Evolutionary conservation across 495 filamentous ascomycete genomes (phyloP), one percentile per base, ranked within the genome.

Genomic region (Penicillium diatomitis): DNA sequence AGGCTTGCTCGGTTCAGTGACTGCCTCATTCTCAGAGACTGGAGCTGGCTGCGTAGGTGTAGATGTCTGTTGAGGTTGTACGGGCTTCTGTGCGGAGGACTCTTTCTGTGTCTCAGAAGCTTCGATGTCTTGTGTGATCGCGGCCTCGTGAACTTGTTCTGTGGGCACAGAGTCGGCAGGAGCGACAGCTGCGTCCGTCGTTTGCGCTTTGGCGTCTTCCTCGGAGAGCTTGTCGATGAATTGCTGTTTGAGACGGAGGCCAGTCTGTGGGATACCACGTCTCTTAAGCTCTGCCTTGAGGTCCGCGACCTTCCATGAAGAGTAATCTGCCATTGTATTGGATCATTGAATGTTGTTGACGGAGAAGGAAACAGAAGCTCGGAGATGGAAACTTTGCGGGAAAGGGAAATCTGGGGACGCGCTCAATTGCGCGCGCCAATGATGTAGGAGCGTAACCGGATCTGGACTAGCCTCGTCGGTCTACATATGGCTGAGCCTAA

Each of bases 261-360:
- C 73, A 11, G 75, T 75, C 49, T 73, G 73, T 31, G 74, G 64
- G 46, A 79, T 68, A 41, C 68, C 70, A 47, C 73, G 75, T 44
- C 59, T 71, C 51, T 74, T 74, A 49, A 77, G 64, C 58, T 79
- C 73, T 20, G 72, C 70, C 57, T 76, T 76, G 46, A 79, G 57
- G 38, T 77, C 75, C n/a, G 68, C 64, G 36, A 79, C 75, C 52
- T 77, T 79, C 65, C 65, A 69, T 51, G 73, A 74, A 31, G 67
- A 69, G 51, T 75, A 79, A 48, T 79, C 74, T 43, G 60, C 49
- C 75, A 77, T 78, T 4, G 27, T 66, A 51, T 8, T 29, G 32
- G 31, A 6, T 28, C 52, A 58, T 55, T 37, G 6, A 31, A 44
- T 36, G 27, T 27, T 32, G 31, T 20, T 20, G 34, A 31, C 11